phyloP scores from a whole-genome alignment of 371 early-diverging fungal genomes.

The Haplosporangium sp. region DNA sequence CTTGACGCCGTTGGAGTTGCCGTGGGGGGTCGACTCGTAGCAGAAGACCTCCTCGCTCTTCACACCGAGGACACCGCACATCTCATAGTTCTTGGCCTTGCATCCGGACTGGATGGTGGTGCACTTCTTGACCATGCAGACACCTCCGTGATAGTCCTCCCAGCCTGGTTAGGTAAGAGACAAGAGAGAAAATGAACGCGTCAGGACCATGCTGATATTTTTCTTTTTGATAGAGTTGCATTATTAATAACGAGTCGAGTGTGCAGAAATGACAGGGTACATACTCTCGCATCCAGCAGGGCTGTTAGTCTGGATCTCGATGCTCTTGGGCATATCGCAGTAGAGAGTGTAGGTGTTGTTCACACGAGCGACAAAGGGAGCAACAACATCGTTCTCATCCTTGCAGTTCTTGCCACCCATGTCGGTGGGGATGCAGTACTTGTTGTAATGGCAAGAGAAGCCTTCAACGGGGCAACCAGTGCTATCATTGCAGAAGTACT shows the following conservation, averaged over 20 bases:
- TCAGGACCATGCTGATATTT: not conserved
- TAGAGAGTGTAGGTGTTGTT: conserved; percentile 42
- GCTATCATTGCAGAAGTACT: conserved; percentile 35
- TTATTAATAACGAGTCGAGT: not conserved
- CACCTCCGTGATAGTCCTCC: conserved; percentile 50
- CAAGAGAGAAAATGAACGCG: not conserved
- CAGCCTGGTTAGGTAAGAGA: conserved; percentile 17
- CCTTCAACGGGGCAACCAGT: conserved; percentile 17
- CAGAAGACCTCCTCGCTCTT: conserved; percentile 32
- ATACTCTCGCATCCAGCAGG: conserved; percentile 52
- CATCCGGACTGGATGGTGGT: conserved; percentile 37
- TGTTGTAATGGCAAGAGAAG: conserved; percentile 31
- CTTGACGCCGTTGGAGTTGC: conserved; percentile 6
- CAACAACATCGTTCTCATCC: conserved; percentile 35
- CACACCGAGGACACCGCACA: conserved; percentile 34
- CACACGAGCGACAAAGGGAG: conserved; percentile 52
- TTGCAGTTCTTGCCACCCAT: conserved; percentile 26
- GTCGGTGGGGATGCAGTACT: conserved; percentile 45
- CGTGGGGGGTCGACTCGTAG: conserved; percentile 23
- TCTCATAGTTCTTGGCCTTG: conserved; percentile 20
- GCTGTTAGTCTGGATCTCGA: conserved; percentile 34
- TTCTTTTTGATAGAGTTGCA: not conserved
- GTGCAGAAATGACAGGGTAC: not conserved
- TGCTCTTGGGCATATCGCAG: conserved; percentile 42
- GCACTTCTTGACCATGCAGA: conserved; percentile 51